Evolutionary conservation across 768 basidiomycete species (phyloP).

Genomic region (Nevesoporus exiguus): DNA sequence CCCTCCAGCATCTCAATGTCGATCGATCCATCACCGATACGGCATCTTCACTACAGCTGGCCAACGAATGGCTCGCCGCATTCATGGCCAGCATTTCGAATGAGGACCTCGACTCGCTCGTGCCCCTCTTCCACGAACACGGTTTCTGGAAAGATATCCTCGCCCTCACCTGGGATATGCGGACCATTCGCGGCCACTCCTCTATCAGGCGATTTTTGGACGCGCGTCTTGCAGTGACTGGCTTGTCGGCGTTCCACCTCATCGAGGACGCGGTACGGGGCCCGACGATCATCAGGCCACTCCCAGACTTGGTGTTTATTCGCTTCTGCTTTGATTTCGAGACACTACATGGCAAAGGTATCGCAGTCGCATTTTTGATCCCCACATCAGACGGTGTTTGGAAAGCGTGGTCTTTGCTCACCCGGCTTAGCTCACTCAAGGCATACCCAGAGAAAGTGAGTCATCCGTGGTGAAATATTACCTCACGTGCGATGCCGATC

Average conservation of each 20-base stretch:
- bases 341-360: constrained; percentile 42
- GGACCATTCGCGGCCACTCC: constrained; percentile 40
- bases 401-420: constrained; percentile 60
- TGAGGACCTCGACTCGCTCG: neutral
- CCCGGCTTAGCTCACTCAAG: constrained; percentile 55
- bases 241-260: constrained; percentile 17
- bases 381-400: constrained; percentile 37
- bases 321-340: constrained; percentile 56
- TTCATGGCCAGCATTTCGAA: constrained; percentile 9
- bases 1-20: constrained; percentile 18
- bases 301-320: constrained; percentile 56
- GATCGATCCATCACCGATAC: constrained; percentile 9
- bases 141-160: constrained; percentile 51
- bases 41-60: constrained; percentile 5
- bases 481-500: neutral
- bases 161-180: constrained; percentile 52
- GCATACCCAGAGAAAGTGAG: constrained; percentile 44
- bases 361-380: constrained; percentile 54
- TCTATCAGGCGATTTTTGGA: constrained; percentile 36
- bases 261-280: constrained; percentile 26
- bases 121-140: constrained; percentile 19
- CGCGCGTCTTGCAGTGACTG: constrained; percentile 32
- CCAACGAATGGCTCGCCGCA: constrained; percentile 18
- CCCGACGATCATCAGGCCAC: constrained; percentile 37
- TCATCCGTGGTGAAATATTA: neutral